A percentile compares a stretch with the other conserved stretches of the same genome.
Evolutionary conservation across 2,329 filamentous ascomycete genomes (phyloP).

Genomic region (Furcasterigmium sp.): DNA sequence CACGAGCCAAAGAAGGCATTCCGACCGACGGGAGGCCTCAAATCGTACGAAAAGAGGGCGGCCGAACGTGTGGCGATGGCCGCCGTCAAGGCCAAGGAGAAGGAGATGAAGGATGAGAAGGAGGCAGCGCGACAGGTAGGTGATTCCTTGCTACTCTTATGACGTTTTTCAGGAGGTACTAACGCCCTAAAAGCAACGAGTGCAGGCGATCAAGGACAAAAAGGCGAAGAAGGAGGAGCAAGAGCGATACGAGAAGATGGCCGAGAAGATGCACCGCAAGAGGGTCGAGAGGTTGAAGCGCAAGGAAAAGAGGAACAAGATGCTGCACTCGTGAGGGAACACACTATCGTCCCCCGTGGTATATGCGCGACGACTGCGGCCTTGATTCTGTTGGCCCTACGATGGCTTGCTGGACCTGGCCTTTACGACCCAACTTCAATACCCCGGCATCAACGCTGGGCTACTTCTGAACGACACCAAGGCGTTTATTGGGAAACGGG

Average conservation of each 20-base stretch:
- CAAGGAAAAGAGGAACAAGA: constrained; percentile 93
- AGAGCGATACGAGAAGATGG: constrained; percentile 88
- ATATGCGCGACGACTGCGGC: no score
- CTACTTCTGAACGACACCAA: no score
- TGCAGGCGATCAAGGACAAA: constrained; percentile 79
- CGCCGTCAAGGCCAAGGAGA: constrained; percentile 87
- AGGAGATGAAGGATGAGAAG: constrained; percentile 94
- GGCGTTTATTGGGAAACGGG: no score
- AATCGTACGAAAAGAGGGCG: constrained; percentile 71
- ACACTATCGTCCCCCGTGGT: no score
- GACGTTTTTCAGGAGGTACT: no score
- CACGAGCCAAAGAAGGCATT: constrained; percentile 79
- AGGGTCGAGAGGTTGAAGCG: constrained; percentile 88
- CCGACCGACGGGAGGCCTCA: constrained; percentile 72
- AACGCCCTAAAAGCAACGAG: no score
- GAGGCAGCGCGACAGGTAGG: constrained; percentile 78
- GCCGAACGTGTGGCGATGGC: constrained; percentile 64
- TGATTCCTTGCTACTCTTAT: constrained; percentile 7
- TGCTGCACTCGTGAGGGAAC: constrained; percentile 62
- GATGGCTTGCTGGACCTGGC: no score
- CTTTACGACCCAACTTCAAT: no score
- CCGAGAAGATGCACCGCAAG: constrained; percentile 97
- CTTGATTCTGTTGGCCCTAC: no score
- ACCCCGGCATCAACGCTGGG: no score
- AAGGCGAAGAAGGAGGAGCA: constrained; percentile 87